Evolutionary conservation across 2,329 filamentous ascomycete species (phyloP).

Genomic region (Penicillium sp.): DNA sequence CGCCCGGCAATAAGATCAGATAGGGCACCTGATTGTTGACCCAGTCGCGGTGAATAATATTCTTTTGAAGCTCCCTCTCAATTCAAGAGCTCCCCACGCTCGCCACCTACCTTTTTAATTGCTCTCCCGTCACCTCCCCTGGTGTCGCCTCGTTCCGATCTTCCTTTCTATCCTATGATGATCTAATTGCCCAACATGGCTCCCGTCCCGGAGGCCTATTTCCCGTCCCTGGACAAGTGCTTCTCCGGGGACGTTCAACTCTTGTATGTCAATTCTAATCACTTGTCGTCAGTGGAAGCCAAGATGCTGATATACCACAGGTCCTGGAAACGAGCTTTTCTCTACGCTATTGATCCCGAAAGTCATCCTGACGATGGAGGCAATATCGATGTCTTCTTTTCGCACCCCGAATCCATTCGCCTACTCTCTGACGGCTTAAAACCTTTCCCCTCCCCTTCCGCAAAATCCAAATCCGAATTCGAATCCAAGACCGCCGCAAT

Average conservation of each 20-base stretch:
- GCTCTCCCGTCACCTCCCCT: constrained; percentile 1
- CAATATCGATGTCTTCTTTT: constrained; percentile 67
- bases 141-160: constrained; percentile 8
- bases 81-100: constrained; percentile 19
- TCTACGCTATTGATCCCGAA: constrained; percentile 47
- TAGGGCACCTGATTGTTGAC: constrained; percentile 40
- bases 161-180: constrained; percentile 32
- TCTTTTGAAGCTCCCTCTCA: constrained; percentile 25
- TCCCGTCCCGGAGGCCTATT: constrained; percentile 69
- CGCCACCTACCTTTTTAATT: constrained; percentile 7
- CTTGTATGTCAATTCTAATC: constrained; percentile 54
- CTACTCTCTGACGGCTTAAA: constrained; percentile 67
- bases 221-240: constrained; percentile 81
- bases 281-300: background rate
- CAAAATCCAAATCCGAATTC: constrained; percentile 67
- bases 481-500: constrained; percentile 85
- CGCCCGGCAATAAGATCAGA: constrained; percentile 35
- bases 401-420: constrained; percentile 63
- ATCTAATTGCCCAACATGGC: constrained; percentile 58
- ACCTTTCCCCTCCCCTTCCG: constrained; percentile 62
- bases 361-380: constrained; percentile 49
- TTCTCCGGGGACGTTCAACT: constrained; percentile 76
- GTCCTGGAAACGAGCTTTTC: constrained; percentile 57
- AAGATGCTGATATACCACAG: constrained; percentile 42
- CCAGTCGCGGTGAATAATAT: constrained; percentile 31